Conservation (phyloP, 73 alveolate genomes). For the Paramecium octaurelia region DNA sequence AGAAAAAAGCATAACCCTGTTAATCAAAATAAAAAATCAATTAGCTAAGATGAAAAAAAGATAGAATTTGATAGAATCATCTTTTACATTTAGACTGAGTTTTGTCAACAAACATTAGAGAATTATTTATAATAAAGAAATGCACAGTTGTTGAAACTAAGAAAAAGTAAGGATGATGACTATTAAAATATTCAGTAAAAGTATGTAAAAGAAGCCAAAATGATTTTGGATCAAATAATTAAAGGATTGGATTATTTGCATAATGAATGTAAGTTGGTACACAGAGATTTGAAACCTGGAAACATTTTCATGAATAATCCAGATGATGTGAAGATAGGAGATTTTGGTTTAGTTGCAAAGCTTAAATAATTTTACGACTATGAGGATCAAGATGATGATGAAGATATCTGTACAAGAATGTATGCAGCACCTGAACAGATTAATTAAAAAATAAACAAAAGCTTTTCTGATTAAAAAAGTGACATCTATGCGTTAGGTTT, state of each 20-base stretch:
- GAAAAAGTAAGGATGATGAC: neutral
- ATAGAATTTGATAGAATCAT: conserved; percentile 43
- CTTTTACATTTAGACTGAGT: conserved; percentile 48
- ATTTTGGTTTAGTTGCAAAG: conserved; percentile 45
- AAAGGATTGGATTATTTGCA: conserved; percentile 54
- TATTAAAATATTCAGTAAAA: neutral
- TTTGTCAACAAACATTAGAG: conserved; percentile 45
- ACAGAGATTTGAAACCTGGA: conserved; percentile 59
- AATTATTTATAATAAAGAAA: conserved; percentile 33
- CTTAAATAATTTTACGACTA: neutral
- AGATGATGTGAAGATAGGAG: conserved; percentile 56
- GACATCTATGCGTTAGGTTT: conserved; percentile 49
- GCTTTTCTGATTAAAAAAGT: conserved; percentile 4
- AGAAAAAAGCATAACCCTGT: neutral
- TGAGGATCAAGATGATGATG: neutral
- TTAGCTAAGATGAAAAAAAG: neutral
- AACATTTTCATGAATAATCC: conserved; percentile 45
- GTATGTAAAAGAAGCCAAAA: neutral
- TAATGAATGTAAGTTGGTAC: conserved; percentile 49
- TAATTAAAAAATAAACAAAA: neutral
- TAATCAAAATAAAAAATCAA: neutral
- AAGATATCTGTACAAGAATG: neutral
- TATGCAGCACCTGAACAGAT: conserved; percentile 51
- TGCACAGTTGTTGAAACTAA: neutral
- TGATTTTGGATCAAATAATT: conserved; percentile 11